Percentiles rank a stretch among this genome's conserved stretches.
These are phyloP conservation scores for Eucalyptus sp. DNA, from an alignment of 345 rosid genomes.

Conservation along the genomic window DNA sequence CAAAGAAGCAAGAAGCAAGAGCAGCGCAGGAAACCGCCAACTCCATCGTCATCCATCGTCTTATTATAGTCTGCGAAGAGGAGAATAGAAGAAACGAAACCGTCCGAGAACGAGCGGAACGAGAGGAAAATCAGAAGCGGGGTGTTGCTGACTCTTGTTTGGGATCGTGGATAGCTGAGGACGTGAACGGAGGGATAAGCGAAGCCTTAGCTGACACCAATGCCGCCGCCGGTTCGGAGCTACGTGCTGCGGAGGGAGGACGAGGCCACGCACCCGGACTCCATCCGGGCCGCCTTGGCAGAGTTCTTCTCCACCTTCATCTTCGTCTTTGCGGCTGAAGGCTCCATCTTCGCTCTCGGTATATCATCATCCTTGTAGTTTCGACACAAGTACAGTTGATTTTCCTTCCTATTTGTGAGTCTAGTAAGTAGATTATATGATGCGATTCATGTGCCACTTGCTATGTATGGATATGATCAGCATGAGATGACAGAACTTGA, in stretches of 20 bases:
- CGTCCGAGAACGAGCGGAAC: not conserved
- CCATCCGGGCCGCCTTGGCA: slow-evolving; percentile 49
- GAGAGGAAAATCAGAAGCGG: not conserved
- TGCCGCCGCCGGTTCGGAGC: slow-evolving; percentile 12
- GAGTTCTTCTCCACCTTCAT: slow-evolving; percentile 67
- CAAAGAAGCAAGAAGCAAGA: not conserved
- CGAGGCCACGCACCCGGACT: slow-evolving; percentile 41
- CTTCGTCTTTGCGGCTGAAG: slow-evolving; percentile 79
- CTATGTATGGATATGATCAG: not conserved
- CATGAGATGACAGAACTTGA: not conserved
- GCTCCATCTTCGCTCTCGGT: slow-evolving; percentile 74
- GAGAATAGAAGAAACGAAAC: not conserved
- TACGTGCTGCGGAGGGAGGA: slow-evolving; percentile 30
- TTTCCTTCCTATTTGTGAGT: not conserved
- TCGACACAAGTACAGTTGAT: not conserved
- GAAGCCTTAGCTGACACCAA: not conserved
- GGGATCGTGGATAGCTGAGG: not conserved
- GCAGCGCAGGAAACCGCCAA: not conserved
- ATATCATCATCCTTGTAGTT: not conserved
- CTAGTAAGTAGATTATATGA: not conserved
- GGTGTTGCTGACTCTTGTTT: not conserved
- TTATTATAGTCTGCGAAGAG: not conserved
- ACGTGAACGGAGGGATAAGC: not conserved
- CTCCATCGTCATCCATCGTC: not conserved
- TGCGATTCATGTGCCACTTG: not conserved